Evolutionary conservation across 768 basidiomycete genomes (phyloP).

Genomic region (Mycena crocata): DNA sequence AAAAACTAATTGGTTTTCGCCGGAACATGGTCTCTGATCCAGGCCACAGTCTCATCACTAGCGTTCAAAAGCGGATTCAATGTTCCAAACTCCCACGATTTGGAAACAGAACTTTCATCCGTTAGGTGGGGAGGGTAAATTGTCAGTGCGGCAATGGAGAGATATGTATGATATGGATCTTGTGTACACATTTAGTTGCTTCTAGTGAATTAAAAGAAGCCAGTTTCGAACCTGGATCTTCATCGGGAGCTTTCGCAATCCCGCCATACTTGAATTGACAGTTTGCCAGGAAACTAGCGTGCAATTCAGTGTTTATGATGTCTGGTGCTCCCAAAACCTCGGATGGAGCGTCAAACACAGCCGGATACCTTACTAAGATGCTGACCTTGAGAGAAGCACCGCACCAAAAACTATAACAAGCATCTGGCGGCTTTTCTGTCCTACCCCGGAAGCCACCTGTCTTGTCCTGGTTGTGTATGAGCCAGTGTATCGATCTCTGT

Average conservation of each 20-base stretch:
- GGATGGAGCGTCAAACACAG: conserved; percentile 5
- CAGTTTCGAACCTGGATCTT: conserved; percentile 72
- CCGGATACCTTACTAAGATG: conserved; percentile 10
- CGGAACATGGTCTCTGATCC: conserved; percentile 74
- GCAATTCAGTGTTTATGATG: conserved; percentile 66
- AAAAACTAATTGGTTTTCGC: conserved; percentile 13
- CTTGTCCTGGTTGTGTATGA: conserved; percentile 74
- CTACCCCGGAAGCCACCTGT: conserved; percentile 90
- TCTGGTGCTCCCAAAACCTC: conserved; percentile 77
- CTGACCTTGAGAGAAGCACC: conserved; percentile 82
- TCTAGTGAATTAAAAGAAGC: not conserved
- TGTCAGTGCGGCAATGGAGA: conserved; percentile 85
- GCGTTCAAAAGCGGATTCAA: conserved; percentile 83
- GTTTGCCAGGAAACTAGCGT: conserved; percentile 71
- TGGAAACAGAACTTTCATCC: conserved; percentile 41
- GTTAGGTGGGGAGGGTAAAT: conserved; percentile 64
- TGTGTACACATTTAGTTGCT: conserved; percentile 12
- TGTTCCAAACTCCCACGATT: conserved; percentile 67
- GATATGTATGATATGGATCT: conserved; percentile 98
- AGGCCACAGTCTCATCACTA: conserved; percentile 68
- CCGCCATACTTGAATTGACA: conserved; percentile 95
- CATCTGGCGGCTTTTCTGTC: conserved; percentile 88
- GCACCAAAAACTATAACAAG: conserved; percentile 98
- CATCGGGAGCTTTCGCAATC: conserved; percentile 85
- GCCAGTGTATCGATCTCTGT: conserved; percentile 77